Percentiles rank a stretch among this genome's conserved stretches.
These are phyloP conservation scores for Fusarium subtropicale DNA, from an alignment of 2,329 filamentous ascomycete species.

Conservation along the genomic window DNA sequence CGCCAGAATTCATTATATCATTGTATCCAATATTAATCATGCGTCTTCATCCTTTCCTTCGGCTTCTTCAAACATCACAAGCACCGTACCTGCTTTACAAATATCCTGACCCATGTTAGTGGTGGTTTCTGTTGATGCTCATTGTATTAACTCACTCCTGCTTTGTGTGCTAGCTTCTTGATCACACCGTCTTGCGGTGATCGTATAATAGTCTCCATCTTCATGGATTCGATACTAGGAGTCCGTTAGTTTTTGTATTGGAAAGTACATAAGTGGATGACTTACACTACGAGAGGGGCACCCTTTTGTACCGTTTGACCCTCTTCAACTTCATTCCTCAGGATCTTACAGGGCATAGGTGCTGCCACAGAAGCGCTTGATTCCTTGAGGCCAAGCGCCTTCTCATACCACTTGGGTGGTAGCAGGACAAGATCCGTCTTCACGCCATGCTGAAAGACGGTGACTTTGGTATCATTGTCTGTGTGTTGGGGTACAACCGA, in stretches of 20 bases:
- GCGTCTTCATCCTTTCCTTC: slow-evolving; percentile 47
- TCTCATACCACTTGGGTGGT: slow-evolving; percentile 83
- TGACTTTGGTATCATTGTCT: slow-evolving; percentile 70
- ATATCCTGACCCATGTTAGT: slow-evolving; percentile 68
- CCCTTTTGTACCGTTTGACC: slow-evolving; percentile 88
- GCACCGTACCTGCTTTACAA: slow-evolving; percentile 79
- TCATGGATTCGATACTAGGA: slow-evolving; percentile 82
- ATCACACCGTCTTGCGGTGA: slow-evolving; percentile 79
- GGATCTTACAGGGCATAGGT: slow-evolving; percentile 97
- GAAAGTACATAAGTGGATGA: slow-evolving; percentile 46
- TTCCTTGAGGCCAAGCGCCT: slow-evolving; percentile 86
- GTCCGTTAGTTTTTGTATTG: slow-evolving; percentile 40
- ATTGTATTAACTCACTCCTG: slow-evolving; percentile 69
- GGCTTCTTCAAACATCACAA: slow-evolving; percentile 77
- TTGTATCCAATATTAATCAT: slow-evolving; percentile 27
- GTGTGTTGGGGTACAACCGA: slow-evolving; percentile 74
- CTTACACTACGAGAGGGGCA: slow-evolving; percentile 84
- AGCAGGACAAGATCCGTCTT: slow-evolving; percentile 70
- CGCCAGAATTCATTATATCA: slow-evolving; percentile 26
- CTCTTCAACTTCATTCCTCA: slow-evolving; percentile 87
- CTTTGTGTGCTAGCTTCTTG: slow-evolving; percentile 78
- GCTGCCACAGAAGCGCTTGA: slow-evolving; percentile 84
- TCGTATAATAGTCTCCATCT: slow-evolving; percentile 88
- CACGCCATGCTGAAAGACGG: slow-evolving; percentile 78
- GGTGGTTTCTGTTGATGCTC: background rate